Percentiles rank a stretch among this genome's conserved stretches.
These are phyloP conservation scores for Sordariomycetes sp. DNA, from an alignment of 2,329 filamentous ascomycete genomes.

Conservation along the genomic window DNA sequence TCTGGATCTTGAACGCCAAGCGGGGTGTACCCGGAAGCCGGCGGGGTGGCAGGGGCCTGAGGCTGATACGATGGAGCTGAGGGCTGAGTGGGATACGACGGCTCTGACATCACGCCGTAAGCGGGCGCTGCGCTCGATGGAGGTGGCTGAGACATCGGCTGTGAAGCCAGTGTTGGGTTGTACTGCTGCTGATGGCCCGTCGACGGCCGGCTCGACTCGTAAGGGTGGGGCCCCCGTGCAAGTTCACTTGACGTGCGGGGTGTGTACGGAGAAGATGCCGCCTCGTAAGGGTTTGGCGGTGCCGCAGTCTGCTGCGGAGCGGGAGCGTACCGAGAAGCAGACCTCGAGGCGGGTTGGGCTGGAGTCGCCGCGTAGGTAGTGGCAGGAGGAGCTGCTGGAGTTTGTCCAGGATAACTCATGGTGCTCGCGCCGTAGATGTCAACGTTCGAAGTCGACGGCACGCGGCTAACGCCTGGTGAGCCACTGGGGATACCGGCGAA, in stretches of 20 bases:
- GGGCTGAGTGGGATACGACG: not conserved
- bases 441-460: conserved; percentile 55
- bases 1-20: not conserved
- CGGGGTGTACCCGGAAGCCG: conserved; percentile 6
- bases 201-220: conserved; percentile 17
- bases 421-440: conserved; percentile 55
- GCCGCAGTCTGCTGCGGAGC: conserved; percentile 14
- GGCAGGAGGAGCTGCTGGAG: conserved; percentile 15
- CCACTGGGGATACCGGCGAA: conserved; percentile 65
- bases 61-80: not conserved
- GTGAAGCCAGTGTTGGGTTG: not conserved
- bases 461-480: conserved; percentile 62
- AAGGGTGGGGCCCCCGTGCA: conserved; percentile 13
- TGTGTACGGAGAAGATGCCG: conserved; percentile 8
- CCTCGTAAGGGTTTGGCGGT: conserved; percentile 13
- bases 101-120: not conserved
- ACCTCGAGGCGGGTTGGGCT: conserved; percentile 9
- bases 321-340: conserved; percentile 38
- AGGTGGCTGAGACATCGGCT: not conserved
- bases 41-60: conserved; percentile 1
- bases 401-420: conserved; percentile 4
- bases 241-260: conserved; percentile 17
- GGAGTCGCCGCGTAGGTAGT: conserved; percentile 14
- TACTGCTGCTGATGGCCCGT: conserved; percentile 9
- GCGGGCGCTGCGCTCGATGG: not conserved